Evolutionary conservation across 768 basidiomycete species (phyloP).

Genomic region (Peribolospora kevripleyi): DNA sequence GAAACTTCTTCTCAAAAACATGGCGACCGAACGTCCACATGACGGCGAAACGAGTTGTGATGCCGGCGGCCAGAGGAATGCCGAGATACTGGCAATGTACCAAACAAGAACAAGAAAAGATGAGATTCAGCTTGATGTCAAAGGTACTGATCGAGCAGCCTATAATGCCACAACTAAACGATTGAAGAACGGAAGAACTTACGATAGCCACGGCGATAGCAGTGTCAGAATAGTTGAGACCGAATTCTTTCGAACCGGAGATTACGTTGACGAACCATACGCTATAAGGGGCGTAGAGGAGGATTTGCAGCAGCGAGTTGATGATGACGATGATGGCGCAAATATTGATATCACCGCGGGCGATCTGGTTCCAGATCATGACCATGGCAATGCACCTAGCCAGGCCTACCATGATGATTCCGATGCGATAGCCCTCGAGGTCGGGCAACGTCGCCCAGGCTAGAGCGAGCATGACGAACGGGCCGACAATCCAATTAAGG

Average conservation of each 20-base stretch:
- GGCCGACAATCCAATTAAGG: conserved; percentile 48
- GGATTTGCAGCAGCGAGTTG: conserved; percentile 54
- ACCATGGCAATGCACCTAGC: conserved; percentile 36
- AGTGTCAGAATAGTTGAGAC: conserved; percentile 33
- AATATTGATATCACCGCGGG: conserved; percentile 44
- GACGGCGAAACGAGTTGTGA: conserved; percentile 39
- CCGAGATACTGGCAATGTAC: conserved; percentile 39
- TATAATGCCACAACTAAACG: conserved; percentile 11
- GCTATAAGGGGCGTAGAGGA: conserved; percentile 48
- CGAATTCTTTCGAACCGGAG: conserved; percentile 25
- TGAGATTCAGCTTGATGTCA: background rate
- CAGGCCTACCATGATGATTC: conserved; percentile 60
- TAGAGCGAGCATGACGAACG: conserved; percentile 57
- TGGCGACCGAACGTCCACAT: conserved; percentile 23
- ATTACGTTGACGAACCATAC: conserved; percentile 51
- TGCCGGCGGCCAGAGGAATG: conserved; percentile 47
- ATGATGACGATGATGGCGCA: conserved; percentile 53
- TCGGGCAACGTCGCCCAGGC: conserved; percentile 73
- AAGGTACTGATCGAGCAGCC: background rate
- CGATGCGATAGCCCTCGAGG: conserved; percentile 36
- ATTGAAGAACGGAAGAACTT: conserved; percentile 18
- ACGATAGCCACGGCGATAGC: conserved; percentile 49
- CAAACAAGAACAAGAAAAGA: background rate
- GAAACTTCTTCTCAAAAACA: conserved; percentile 28
- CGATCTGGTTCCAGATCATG: conserved; percentile 49